phyloP scores from a whole-genome alignment of 2,329 filamentous ascomycete species.

The Kalaharituber pfeilii region DNA sequence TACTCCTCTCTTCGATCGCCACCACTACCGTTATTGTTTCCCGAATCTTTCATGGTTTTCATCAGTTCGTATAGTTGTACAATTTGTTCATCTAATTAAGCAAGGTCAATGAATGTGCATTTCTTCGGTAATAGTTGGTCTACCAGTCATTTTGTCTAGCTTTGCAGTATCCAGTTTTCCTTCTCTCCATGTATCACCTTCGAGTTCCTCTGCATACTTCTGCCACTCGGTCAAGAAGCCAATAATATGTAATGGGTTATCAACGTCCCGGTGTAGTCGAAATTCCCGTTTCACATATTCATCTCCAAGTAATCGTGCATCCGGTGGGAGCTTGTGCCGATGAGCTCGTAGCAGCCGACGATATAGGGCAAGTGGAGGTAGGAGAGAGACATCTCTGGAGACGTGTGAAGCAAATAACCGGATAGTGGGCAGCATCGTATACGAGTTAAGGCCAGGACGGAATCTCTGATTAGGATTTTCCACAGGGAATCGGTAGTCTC shows the following conservation, averaged over 20 bases:
- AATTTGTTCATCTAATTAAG: conserved; percentile 61
- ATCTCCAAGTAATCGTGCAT: conserved; percentile 70
- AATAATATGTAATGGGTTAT: conserved; percentile 86
- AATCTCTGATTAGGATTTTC: too few relatives aligned
- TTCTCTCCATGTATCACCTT: conserved; percentile 70
- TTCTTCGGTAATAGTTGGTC: conserved; percentile 25
- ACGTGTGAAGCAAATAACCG: neutral
- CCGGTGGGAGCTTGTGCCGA: conserved; percentile 53
- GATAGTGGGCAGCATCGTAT: neutral
- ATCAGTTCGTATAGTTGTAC: conserved; percentile 89
- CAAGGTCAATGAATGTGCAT: neutral
- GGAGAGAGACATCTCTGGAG: conserved; percentile 36
- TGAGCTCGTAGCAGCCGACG: conserved; percentile 73
- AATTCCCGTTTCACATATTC: conserved; percentile 91
- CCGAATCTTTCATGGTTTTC: conserved; percentile 45
- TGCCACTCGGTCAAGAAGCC: conserved; percentile 92
- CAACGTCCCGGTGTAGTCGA: conserved; percentile 59
- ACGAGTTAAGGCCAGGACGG: too few relatives aligned
- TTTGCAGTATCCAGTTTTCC: conserved; percentile 70
- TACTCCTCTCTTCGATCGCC: too few relatives aligned
- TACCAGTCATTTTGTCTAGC: conserved; percentile 87
- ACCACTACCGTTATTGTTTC: neutral
- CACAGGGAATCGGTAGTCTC: too few relatives aligned
- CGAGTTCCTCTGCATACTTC: conserved; percentile 76
- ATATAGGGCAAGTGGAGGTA: conserved; percentile 81